phyloP scores from a whole-genome alignment of 2,329 filamentous ascomycete genomes.

The Lachnellula subtilissima region DNA sequence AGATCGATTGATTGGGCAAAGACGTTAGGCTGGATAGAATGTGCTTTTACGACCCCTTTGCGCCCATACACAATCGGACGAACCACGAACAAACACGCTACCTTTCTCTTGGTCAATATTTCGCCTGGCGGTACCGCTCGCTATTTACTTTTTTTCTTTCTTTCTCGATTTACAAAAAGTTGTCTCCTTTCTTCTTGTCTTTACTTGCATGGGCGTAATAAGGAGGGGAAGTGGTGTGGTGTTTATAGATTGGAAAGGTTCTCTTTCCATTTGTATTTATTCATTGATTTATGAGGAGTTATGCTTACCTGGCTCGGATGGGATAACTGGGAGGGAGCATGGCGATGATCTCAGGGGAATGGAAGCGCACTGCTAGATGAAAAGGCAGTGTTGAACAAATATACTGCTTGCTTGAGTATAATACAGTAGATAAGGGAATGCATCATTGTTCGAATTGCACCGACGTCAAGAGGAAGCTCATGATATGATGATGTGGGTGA shows the following conservation, averaged over 20 bases:
- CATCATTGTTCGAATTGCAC: too few relatives aligned
- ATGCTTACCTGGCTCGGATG: background rate
- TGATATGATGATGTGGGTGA: too few relatives aligned
- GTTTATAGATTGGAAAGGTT: conserved; percentile 5
- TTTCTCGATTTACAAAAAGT: background rate
- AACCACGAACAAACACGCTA: conserved; percentile 2
- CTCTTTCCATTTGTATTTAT: background rate
- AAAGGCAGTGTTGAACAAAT: background rate
- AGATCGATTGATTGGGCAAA: conserved; percentile 24
- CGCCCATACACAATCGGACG: conserved; percentile 3
- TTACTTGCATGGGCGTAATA: background rate
- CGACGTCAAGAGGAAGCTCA: too few relatives aligned
- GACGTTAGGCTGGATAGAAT: conserved; percentile 20
- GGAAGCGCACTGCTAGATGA: background rate
- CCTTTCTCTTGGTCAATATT: conserved; percentile 12
- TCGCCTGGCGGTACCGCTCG: conserved; percentile 10
- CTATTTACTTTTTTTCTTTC: background rate
- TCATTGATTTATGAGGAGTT: background rate
- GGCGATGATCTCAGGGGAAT: background rate
- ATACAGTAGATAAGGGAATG: too few relatives aligned
- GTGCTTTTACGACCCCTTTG: conserved; percentile 9
- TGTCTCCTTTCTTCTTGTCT: background rate
- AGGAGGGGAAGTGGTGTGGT: background rate
- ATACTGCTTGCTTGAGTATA: background rate
- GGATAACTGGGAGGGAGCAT: background rate